Evolutionary conservation across 176 grass and related monocot genomes (phyloP).

Genomic region (Calamus simplicifolius): DNA sequence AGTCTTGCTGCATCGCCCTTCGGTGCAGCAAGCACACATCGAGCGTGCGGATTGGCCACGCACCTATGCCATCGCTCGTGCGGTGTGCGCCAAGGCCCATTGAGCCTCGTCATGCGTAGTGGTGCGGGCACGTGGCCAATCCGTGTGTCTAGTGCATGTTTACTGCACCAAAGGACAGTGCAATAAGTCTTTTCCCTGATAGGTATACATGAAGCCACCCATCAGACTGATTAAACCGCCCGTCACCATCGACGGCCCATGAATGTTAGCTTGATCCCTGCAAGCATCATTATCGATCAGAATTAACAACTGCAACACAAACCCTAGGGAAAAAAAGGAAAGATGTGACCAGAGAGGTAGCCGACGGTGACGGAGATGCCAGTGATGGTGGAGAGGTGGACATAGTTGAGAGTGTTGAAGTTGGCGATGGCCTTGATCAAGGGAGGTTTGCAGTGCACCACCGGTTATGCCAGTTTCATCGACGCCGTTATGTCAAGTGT

Average conservation of each 20-base stretch:
- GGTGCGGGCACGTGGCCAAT: too few relatives aligned
- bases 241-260: conserved; percentile 90
- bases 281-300: neutral
- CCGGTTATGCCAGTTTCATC: conserved; percentile 81
- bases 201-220: conserved; percentile 97
- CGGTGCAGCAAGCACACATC: too few relatives aligned
- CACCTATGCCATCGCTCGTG: too few relatives aligned
- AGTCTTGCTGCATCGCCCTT: too few relatives aligned
- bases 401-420: conserved; percentile 82
- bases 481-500: conserved; percentile 88
- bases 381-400: conserved; percentile 88
- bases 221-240: conserved; percentile 77
- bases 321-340: neutral
- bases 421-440: conserved; percentile 89
- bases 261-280: conserved; percentile 93
- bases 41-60: too few relatives aligned
- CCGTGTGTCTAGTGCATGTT: too few relatives aligned
- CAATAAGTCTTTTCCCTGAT: too few relatives aligned
- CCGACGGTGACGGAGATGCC: conserved; percentile 85
- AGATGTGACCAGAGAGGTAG: conserved; percentile 60
- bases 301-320: neutral
- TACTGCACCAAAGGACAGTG: too few relatives aligned
- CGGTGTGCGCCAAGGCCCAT: too few relatives aligned
- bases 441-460: conserved; percentile 73
- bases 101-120: too few relatives aligned